Conservation (phyloP, 2,329 filamentous ascomycete species). For the Cyphellophora europaea region DNA sequence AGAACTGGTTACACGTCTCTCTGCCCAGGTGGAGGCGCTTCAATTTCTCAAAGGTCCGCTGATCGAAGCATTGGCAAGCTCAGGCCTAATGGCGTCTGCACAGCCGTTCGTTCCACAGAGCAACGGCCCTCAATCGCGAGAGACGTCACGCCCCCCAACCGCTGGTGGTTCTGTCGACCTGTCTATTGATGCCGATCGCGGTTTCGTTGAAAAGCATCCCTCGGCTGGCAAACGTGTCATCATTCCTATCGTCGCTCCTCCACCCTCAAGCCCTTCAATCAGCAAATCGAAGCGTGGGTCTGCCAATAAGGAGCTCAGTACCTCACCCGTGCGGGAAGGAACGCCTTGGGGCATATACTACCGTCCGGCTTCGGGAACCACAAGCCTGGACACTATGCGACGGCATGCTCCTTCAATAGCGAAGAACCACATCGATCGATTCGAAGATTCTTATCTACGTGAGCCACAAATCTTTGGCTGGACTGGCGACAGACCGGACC, state of each 20-base stretch:
- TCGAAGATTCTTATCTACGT: background rate
- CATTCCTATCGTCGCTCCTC: conserved; percentile 19
- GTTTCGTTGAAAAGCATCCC: conserved; percentile 1
- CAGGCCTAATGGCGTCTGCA: background rate
- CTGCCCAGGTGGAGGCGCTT: conserved; percentile 1
- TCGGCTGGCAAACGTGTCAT: conserved; percentile 1
- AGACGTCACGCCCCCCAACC: background rate
- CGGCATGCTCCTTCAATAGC: background rate
- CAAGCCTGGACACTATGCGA: background rate
- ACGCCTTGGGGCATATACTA: background rate
- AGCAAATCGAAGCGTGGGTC: background rate
- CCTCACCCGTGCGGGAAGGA: background rate
- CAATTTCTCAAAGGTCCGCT: background rate
- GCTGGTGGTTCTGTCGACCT: background rate
- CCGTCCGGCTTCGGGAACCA: background rate
- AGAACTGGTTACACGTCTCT: conserved; percentile 3
- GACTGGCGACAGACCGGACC: background rate
- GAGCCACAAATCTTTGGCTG: background rate
- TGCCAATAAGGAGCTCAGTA: background rate
- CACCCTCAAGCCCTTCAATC: background rate
- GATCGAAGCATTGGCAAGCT: background rate
- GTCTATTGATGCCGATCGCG: background rate
- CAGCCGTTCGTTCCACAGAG: background rate
- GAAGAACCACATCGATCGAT: no score
- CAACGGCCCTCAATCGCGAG: background rate